Base-by-base conservation (phyloP, 768 basidiomycete genomes). In the Tulasnella sp. region DNA sequence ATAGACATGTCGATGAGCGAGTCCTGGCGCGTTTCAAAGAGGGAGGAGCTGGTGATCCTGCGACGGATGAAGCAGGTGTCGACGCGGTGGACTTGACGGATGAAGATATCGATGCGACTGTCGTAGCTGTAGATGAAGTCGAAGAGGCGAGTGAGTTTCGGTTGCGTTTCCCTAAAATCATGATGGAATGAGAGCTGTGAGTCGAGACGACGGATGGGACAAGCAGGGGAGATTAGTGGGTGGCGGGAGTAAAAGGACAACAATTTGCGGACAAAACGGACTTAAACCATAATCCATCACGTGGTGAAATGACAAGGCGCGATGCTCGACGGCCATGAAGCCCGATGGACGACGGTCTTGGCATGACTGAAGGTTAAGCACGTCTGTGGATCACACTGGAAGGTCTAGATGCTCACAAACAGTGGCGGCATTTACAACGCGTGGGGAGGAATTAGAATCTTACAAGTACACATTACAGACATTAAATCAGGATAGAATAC, bases 21-120 rank as follows among this genome's bases (percentile, higher is more conserved):
- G 57, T 59, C 30, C 57, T 48, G 30, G 57, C 57, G 41, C 57
- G 57, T 59, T 59, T 59, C 29, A 52, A 29, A 5, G 50, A 52
- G 7, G 50, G 48, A 43, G 41, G 19, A 12, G 50, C 30, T 4
- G 50, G 50, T 29, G 50, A 52, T 52, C 19, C 27, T 8, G 46
- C 25, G 29, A 46, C 48, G 25, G 57, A 59, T 11, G 57, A 30
- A 24, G 50, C 30, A 7, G 50, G 50, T 30, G 29, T 59, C 25
- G 57, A 49, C 24, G 57, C 44, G 22, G 46, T 49, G 25, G 57
- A 31, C 21, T n/a, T n/a, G n/a, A n/a, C n/a, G n/a, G 45, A 25
- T 29, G 34, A 21, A 15, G 30, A 22, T 49, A 17, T 21, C 45
- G 19, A 27, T 12, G 57, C 1, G 27, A 31, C 25, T 25, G 57